Base-by-base conservation (phyloP, 768 basidiomycete species). In the Trametopsis cervina region DNA sequence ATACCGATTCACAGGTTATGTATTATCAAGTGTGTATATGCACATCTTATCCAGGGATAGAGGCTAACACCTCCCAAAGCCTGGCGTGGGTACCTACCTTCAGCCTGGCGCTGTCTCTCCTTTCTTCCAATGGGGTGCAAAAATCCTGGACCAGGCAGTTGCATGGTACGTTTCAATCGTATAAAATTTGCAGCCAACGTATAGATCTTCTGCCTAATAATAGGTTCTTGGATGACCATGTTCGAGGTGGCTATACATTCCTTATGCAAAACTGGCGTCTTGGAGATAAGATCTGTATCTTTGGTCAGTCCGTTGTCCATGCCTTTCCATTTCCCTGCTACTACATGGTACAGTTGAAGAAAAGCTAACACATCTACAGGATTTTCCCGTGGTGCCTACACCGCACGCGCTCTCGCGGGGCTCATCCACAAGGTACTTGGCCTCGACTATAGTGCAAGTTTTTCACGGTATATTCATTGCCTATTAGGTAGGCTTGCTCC, bases 261-360 rank as follows among this genome's bases (percentile, higher is more conserved):
- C 65, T 90, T 44, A 89, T 90, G 88, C 73, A 83, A 51, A 89
- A 84, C 56, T 88, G 83, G 59, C 69, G 67, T n/a, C 56, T 65
- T 0, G 89, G 87, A 0, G 86, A 88, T 60, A 85, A 74, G 61
- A 76, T 89, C 25, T 87, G 81, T 57, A 63, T 89, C 18, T 87
- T 88, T 49, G 85, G 83, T 81, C 47, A 21, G 68, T 57, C 37
- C 17, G 9, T 17, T n/a, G 6, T 9, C 22, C n/a, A 17, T 6
- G 22, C 22, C n/a, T 10, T 18, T 4, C 10, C 12, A n/a, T n/a
- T n/a, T n/a, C n/a, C n/a, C n/a, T n/a, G n/a, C n/a, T n/a, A n/a
- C n/a, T n/a, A n/a, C n/a, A n/a, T n/a, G n/a, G 43, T 18, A 9
- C 41, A 17, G n/a, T 21, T 20, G 45, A 26, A 7, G 2, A 4